Percentiles rank a stretch among this genome's conserved stretches.
These are phyloP conservation scores for Bimuria novae-zelandiae DNA, from an alignment of 2,329 filamentous ascomycete species.

Conservation along the genomic window DNA sequence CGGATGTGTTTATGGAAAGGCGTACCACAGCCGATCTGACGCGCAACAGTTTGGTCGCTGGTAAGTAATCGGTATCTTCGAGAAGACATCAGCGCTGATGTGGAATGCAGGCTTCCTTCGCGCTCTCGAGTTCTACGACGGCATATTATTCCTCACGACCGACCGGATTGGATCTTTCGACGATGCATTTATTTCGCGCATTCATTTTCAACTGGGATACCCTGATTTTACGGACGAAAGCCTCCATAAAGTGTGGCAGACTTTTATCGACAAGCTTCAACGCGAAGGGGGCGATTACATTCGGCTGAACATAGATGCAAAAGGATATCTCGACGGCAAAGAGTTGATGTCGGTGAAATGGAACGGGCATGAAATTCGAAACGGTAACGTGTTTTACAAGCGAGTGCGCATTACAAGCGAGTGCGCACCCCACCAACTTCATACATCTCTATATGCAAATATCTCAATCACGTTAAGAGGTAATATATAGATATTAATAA, in stretches of 20 bases:
- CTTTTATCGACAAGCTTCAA: slow-evolving; percentile 25
- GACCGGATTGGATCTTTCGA: slow-evolving; percentile 66
- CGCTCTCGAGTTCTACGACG: slow-evolving; percentile 46
- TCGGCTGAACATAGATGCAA: slow-evolving; percentile 15
- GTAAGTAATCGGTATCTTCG: neutral
- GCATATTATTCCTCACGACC: slow-evolving; percentile 47
- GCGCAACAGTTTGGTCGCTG: slow-evolving; percentile 18
- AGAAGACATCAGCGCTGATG: neutral
- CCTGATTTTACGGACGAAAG: slow-evolving; percentile 19
- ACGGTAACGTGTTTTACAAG: no score
- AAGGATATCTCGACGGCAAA: slow-evolving; percentile 19
- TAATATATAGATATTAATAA: no score
- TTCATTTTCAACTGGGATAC: slow-evolving; percentile 80
- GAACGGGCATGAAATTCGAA: slow-evolving; percentile 39
- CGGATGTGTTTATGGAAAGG: slow-evolving; percentile 38
- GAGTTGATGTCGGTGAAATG: slow-evolving; percentile 24
- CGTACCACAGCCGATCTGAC: slow-evolving; percentile 19
- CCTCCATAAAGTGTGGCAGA: slow-evolving; percentile 29
- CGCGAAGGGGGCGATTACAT: slow-evolving; percentile 11
- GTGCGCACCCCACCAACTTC: no score
- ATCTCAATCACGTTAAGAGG: no score
- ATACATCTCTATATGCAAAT: no score
- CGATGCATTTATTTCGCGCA: slow-evolving; percentile 83
- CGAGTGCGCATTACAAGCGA: no score
- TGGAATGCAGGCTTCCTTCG: slow-evolving; percentile 30